Percentiles rank a stretch among this genome's conserved stretches.
phyloP scores from a whole-genome alignment of 345 rosid species.

The Melastoma malabathricum region DNA sequence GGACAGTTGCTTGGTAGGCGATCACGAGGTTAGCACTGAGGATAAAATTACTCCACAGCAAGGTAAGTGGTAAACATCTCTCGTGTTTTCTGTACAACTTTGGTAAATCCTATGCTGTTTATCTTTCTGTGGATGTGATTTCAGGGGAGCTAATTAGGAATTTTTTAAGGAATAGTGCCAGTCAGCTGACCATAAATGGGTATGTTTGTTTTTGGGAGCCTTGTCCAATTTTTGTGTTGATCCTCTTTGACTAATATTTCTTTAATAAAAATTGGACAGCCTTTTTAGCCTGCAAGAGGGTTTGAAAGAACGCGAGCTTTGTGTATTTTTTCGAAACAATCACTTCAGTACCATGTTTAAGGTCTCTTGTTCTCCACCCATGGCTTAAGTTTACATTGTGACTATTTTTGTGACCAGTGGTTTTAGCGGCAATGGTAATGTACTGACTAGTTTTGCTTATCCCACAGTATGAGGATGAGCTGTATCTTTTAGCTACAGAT shows the following conservation, averaged over 20 bases:
- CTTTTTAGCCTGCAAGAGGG: slow-evolving; percentile 85
- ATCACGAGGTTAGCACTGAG: slow-evolving; percentile 20
- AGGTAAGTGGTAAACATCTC: slow-evolving; percentile 25
- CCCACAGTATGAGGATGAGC: slow-evolving; percentile 85
- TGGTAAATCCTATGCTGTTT: neutral
- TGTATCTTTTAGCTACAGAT: slow-evolving; percentile 95
- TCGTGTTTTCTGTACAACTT: neutral
- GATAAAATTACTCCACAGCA: slow-evolving; percentile 60
- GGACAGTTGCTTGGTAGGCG: slow-evolving; percentile 35
- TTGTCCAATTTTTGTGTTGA: slow-evolving; percentile 4
- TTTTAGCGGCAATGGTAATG: slow-evolving; percentile 1
- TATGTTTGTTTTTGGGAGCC: slow-evolving; percentile 17
- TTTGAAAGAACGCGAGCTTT: slow-evolving; percentile 83
- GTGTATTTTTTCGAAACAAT: slow-evolving; percentile 95
- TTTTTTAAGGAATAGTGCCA: slow-evolving; percentile 77
- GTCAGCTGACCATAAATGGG: slow-evolving; percentile 84
- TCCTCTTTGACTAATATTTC: neutral
- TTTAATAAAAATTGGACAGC: slow-evolving; percentile 28
- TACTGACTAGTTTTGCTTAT: neutral
- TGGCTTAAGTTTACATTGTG: neutral
- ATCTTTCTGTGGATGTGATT: slow-evolving; percentile 12
- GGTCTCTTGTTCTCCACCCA: slow-evolving; percentile 30
- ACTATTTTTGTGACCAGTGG: neutral
- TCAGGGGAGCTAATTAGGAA: slow-evolving; percentile 69
- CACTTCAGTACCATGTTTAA: slow-evolving; percentile 99